Evolutionary conservation across 2,329 filamentous ascomycete species (phyloP).

Genomic region (Beauveria asiatica): DNA sequence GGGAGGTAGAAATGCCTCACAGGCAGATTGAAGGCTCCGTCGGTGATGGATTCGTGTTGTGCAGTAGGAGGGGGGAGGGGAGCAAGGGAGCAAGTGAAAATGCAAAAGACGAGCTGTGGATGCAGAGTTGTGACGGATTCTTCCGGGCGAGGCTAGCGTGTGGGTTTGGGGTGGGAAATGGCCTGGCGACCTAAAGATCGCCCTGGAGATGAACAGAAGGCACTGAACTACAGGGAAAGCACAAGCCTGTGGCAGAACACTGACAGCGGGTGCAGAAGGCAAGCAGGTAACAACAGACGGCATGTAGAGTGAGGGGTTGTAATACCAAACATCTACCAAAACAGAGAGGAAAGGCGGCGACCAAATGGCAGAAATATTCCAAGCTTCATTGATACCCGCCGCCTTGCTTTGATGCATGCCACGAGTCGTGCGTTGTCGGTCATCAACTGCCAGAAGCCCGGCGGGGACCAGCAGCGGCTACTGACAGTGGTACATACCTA

Average conservation of each 20-base stretch:
- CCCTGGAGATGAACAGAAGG: too few species aligned
- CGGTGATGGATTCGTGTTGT: neutral
- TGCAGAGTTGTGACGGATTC: neutral
- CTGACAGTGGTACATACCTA: neutral
- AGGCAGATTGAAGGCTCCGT: neutral
- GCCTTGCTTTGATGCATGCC: neutral
- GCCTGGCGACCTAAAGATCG: neutral
- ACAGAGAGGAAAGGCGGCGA: too few species aligned
- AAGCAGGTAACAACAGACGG: too few species aligned
- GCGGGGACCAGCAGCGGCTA: neutral
- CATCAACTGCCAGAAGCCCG: neutral
- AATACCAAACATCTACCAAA: too few species aligned
- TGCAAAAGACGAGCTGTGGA: neutral
- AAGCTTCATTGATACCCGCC: too few species aligned
- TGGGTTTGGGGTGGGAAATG: neutral
- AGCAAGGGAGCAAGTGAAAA: neutral
- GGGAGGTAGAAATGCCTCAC: conserved; percentile 2
- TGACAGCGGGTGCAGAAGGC: too few species aligned
- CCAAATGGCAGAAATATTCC: too few species aligned
- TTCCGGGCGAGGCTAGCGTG: neutral
- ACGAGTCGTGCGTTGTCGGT: neutral
- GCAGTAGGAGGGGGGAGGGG: neutral
- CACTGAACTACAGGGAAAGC: too few species aligned
- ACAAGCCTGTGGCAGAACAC: too few species aligned
- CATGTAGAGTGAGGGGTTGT: too few species aligned